These are phyloP conservation scores for Nannochloropsis limnetica DNA, from an alignment of 352 stramenopile genomes.

Conservation along the genomic window DNA sequence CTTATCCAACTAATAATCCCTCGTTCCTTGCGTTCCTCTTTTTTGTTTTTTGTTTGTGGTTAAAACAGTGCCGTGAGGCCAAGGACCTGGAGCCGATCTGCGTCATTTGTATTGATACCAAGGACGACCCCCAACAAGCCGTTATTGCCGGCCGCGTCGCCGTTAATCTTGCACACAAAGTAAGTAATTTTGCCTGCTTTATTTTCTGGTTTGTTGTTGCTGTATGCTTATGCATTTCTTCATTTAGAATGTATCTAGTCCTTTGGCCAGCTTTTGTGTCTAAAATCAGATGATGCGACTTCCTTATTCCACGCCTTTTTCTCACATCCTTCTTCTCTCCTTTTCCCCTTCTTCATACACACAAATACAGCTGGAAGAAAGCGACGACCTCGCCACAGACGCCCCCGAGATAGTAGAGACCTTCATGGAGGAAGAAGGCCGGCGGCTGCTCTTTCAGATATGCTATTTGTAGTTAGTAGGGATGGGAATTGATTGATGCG, in stretches of 20 bases:
- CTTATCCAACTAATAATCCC: not conserved
- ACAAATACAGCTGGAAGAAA: conserved; percentile 27
- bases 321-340: not conserved
- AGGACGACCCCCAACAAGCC: conserved; percentile 65
- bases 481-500: not conserved
- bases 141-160: conserved; percentile 23
- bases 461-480: not conserved
- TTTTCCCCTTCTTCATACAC: not conserved
- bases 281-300: not conserved
- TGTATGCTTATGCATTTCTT: too few species aligned
- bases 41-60: not conserved
- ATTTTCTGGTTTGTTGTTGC: not conserved
- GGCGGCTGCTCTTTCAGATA: conserved; percentile 28
- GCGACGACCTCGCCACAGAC: conserved; percentile 21
- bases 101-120: conserved; percentile 67
- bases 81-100: conserved; percentile 57
- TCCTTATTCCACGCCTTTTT: not conserved
- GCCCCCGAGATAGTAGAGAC: conserved; percentile 20
- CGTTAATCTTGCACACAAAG: conserved; percentile 4
- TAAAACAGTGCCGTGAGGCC: conserved; percentile 44
- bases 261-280: not conserved
- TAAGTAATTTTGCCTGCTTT: not conserved
- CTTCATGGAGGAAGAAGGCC: not conserved
- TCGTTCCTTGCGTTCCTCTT: not conserved
- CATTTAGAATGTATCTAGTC: too few species aligned